Evolutionary conservation across 2,329 filamentous ascomycete genomes (phyloP), one percentile per base, ranked within the genome.

Genomic region (Fusarium tuaranense): DNA sequence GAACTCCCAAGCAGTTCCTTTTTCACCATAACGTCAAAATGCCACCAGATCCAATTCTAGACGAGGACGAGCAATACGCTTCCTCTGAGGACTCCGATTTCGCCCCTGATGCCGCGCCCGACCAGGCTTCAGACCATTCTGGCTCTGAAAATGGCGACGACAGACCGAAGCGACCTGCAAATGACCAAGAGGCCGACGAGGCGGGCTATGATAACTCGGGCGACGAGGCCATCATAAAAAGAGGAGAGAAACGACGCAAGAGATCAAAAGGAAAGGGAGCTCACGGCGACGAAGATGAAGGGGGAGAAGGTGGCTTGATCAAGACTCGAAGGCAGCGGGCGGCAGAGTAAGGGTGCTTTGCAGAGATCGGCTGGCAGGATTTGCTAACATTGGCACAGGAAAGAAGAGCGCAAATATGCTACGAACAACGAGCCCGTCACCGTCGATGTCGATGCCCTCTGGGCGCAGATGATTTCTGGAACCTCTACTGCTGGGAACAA

Each of bases 41-140:
- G 87, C 76, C 84, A 14, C 78, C 82, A 58, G 85, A 87, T 58
- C 80, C 82, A 22, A 74, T 81, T 65, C 79, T 80, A 62, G 86
- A 88, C 20, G 86, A 87, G 25, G 87, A 90, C 36, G 88, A 89
- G 69, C 84, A 90, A 68, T 94, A 94, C 77, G 89, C 87, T 18
- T 94, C 92, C 2, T 92, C 92, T 5, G 91, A 94, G 75, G 93
- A 95, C 80, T 93, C 92, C 12, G 92, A 94, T 79, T 94, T 94
- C 71, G 88, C 91, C 27, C 90, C 89, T n/a, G 91, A 90, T 55
- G 85, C 86, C 20, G 87, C 79, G 32, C 79, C 82, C n/a, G 86
- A 85, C 36, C 86, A 84, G 18, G 85, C 82, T 16, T 87, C 86
- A 0, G 86, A 87, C 7, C 85, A 84, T 13, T 89, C 88, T 7